Conservation (phyloP, 139 green algal species). For the Closterium sp. region DNA sequence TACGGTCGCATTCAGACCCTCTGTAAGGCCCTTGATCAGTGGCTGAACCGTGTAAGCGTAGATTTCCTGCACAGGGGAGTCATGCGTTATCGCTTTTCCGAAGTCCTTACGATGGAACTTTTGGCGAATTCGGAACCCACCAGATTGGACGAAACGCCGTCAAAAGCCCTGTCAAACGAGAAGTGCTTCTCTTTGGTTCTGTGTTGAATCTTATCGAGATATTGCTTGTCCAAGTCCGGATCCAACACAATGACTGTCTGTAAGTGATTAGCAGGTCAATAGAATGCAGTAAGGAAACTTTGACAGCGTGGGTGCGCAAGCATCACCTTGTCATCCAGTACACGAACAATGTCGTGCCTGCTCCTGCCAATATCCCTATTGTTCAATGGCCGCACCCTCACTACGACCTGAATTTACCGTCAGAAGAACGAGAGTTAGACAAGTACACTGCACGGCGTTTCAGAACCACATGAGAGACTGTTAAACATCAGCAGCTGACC, state of each 20-base stretch:
- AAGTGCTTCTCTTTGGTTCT: slow-evolving; percentile 31
- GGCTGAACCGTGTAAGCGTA: not conserved
- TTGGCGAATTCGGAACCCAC: not conserved
- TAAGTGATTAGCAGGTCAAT: not conserved
- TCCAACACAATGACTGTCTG: slow-evolving; percentile 44
- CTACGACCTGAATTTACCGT: not conserved
- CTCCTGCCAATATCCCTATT: not conserved
- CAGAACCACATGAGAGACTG: not conserved
- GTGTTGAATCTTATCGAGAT: slow-evolving; percentile 9
- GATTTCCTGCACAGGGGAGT: no score
- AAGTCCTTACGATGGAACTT: no score
- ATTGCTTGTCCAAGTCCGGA: slow-evolving; percentile 17
- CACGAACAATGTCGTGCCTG: not conserved
- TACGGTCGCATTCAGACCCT: not conserved
- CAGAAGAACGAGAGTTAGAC: not conserved
- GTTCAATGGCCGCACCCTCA: not conserved
- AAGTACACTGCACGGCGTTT: not conserved
- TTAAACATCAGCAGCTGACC: not conserved
- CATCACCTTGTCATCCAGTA: not conserved
- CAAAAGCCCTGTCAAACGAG: slow-evolving; percentile 44
- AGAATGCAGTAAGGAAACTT: not conserved
- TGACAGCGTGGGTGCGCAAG: not conserved
- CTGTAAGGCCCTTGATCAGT: not conserved
- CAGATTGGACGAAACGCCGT: slow-evolving; percentile 18
- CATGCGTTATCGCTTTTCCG: no score